Percentiles rank a stretch among this genome's conserved stretches.
Conservation (phyloP, 192 early-diverging fungal genomes). For the Podila clonocystis region DNA sequence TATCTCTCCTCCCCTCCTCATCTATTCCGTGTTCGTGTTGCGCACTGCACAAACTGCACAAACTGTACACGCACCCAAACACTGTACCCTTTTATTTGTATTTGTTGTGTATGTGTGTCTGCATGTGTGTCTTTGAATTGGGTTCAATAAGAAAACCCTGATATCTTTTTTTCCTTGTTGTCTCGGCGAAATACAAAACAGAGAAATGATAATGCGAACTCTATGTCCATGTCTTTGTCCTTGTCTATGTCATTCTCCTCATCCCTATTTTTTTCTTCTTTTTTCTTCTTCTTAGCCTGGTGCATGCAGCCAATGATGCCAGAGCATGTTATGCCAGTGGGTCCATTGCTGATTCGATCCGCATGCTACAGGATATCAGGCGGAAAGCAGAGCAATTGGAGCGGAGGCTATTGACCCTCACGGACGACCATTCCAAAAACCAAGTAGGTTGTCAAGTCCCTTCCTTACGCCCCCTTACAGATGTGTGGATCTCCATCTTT, state of each 20-base stretch:
- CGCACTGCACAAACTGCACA: too few species aligned
- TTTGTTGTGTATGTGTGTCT: too few species aligned
- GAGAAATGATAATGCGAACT: neutral
- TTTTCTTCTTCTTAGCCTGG: slow-evolving; percentile 10
- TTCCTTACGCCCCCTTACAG: too few species aligned
- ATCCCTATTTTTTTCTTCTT: neutral
- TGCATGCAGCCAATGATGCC: slow-evolving; percentile 20
- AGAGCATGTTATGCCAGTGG: slow-evolving; percentile 14
- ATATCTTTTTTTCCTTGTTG: neutral
- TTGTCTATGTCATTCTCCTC: neutral
- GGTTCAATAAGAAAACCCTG: neutral
- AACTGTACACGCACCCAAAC: too few species aligned
- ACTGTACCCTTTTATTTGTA: too few species aligned
- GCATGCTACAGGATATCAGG: slow-evolving; percentile 25
- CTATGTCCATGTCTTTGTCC: neutral
- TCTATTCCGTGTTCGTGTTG: too few species aligned
- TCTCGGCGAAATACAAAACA: slow-evolving; percentile 9
- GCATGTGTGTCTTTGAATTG: too few species aligned
- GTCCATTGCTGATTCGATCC: slow-evolving; percentile 18
- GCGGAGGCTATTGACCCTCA: slow-evolving; percentile 1
- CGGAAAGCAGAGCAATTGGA: slow-evolving; percentile 19
- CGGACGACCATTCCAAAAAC: too few species aligned
- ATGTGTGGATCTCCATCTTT: too few species aligned
- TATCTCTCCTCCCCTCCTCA: neutral
- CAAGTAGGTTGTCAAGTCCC: too few species aligned